A percentile compares a stretch with the other conserved stretches of the same genome.
These are phyloP conservation scores for Linum trigynum DNA, from an alignment of 345 rosid species.

Conservation along the genomic window DNA sequence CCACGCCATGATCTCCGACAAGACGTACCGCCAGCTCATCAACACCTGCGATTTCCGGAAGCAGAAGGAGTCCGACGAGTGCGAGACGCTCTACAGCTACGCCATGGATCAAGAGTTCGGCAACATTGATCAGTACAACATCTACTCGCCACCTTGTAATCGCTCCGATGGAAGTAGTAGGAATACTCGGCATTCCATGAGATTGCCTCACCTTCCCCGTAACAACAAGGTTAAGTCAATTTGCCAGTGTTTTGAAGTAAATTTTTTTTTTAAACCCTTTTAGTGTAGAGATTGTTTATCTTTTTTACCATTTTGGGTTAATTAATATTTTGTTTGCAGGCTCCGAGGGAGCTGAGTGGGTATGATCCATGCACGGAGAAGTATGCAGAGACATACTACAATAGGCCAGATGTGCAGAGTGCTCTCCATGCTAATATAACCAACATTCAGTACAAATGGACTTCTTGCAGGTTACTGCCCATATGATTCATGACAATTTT, in stretches of 20 bases:
- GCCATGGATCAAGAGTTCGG: slow-evolving; percentile 98
- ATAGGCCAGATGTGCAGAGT: slow-evolving; percentile 76
- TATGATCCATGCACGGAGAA: slow-evolving; percentile 99
- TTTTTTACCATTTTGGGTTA: not conserved
- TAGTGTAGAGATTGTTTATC: no score
- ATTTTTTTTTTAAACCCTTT: no score
- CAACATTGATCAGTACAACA: slow-evolving; percentile 91
- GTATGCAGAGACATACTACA: slow-evolving; percentile 90
- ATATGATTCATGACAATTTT: not conserved
- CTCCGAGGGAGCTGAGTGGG: slow-evolving; percentile 50
- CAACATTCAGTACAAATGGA: slow-evolving; percentile 77
- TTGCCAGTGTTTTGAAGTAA: no score
- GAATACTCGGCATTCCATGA: slow-evolving; percentile 33
- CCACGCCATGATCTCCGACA: slow-evolving; percentile 96
- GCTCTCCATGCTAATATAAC: slow-evolving; percentile 82
- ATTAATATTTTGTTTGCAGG: not conserved
- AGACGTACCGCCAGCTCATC: slow-evolving; percentile 65
- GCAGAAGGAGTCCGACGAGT: slow-evolving; percentile 76
- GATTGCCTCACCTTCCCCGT: slow-evolving; percentile 61
- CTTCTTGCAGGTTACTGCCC: slow-evolving; percentile 72
- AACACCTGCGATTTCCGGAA: slow-evolving; percentile 71
- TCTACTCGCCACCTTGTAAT: slow-evolving; percentile 85
- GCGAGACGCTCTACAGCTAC: slow-evolving; percentile 73
- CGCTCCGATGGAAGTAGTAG: slow-evolving; percentile 48
- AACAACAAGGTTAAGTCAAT: slow-evolving; percentile 13